These are phyloP conservation scores for Spinacia oleracea DNA, from an alignment of 179 eudicot genomes.

Conservation along the genomic window DNA sequence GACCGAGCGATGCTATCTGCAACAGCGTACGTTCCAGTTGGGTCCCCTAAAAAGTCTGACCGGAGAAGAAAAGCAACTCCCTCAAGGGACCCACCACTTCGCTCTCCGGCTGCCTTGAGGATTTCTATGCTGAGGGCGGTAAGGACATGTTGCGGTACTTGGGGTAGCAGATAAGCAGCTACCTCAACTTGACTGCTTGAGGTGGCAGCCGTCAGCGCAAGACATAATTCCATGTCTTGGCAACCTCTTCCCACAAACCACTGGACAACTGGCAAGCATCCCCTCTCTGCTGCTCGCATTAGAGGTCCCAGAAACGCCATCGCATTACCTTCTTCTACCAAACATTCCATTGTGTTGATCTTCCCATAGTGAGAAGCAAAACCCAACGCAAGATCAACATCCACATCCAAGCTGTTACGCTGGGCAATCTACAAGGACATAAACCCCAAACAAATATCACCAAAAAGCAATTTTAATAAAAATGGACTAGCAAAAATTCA, in stretches of 20 bases:
- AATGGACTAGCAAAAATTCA: neutral
- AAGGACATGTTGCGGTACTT: slow-evolving; percentile 88
- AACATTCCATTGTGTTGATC: slow-evolving; percentile 89
- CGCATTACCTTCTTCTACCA: slow-evolving; percentile 95
- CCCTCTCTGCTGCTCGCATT: slow-evolving; percentile 95
- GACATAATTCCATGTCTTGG: slow-evolving; percentile 98
- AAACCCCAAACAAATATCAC: slow-evolving; percentile 14
- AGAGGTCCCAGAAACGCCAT: slow-evolving; percentile 90
- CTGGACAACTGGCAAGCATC: slow-evolving; percentile 80
- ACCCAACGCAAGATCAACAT: slow-evolving; percentile 95
- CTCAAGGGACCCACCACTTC: slow-evolving; percentile 88
- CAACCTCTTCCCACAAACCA: slow-evolving; percentile 95
- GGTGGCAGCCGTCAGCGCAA: slow-evolving; percentile 96
- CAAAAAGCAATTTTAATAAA: neutral
- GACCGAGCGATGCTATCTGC: slow-evolving; percentile 82
- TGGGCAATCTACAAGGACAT: slow-evolving; percentile 72
- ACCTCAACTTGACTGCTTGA: slow-evolving; percentile 83
- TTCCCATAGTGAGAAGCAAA: slow-evolving; percentile 94
- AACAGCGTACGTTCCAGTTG: slow-evolving; percentile 79
- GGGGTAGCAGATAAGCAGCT: slow-evolving; percentile 91
- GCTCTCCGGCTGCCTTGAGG: slow-evolving; percentile 95
- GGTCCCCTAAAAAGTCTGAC: slow-evolving; percentile 78
- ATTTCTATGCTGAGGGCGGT: slow-evolving; percentile 94
- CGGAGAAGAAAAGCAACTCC: slow-evolving; percentile 91
- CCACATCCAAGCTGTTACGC: slow-evolving; percentile 92